A percentile compares a stretch with the other conserved stretches of the same genome.
Evolutionary conservation across 75 land plant genomes (phyloP).

Genomic region (Sequoiadendron giganteum): DNA sequence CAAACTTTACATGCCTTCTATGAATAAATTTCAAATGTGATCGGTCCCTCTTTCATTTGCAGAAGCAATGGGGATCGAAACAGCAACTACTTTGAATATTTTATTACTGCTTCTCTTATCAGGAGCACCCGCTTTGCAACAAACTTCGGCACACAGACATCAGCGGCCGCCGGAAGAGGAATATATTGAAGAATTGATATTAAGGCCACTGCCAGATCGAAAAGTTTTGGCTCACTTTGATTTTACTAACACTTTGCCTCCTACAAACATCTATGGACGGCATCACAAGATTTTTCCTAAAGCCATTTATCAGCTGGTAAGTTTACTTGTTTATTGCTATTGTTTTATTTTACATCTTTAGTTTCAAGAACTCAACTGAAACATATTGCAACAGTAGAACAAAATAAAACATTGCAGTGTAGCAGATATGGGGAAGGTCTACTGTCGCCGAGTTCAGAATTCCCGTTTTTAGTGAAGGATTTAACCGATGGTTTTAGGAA

Average conservation of each 20-base stretch:
- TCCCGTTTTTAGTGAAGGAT: background rate
- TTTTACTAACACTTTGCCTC: constrained; percentile 56
- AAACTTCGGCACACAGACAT: background rate
- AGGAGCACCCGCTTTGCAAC: background rate
- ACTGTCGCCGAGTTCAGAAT: background rate
- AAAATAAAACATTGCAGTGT: background rate
- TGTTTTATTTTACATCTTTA: background rate
- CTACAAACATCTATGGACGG: constrained; percentile 33
- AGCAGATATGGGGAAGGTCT: background rate
- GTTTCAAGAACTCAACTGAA: background rate
- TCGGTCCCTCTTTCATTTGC: background rate
- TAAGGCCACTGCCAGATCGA: constrained; percentile 86
- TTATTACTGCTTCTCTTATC: background rate
- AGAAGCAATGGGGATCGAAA: background rate
- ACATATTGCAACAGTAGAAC: background rate
- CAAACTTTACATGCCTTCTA: too few relatives aligned
- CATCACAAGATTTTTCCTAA: constrained; percentile 95
- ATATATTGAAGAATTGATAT: constrained; percentile 77
- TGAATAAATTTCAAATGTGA: too few relatives aligned
- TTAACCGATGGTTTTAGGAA: background rate
- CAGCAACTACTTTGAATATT: background rate
- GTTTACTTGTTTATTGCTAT: background rate
- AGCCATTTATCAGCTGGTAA: constrained; percentile 86
- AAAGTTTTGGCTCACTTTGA: constrained; percentile 88
- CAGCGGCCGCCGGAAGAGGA: constrained; percentile 39